Base-by-base conservation (phyloP, 495 filamentous ascomycete genomes). In the Talaromyces proteolyticus region DNA sequence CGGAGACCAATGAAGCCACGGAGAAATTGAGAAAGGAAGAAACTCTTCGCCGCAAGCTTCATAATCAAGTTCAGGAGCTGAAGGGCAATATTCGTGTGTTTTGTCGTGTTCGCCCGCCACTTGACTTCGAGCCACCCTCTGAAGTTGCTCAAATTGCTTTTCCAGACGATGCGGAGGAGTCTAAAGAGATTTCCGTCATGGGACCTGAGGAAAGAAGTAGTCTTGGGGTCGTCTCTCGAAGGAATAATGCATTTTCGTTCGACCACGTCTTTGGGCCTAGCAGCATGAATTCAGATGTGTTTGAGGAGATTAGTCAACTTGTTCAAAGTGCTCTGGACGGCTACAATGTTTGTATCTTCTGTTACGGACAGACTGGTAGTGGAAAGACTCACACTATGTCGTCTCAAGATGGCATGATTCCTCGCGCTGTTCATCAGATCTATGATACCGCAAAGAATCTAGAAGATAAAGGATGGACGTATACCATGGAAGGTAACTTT, bases 281-380 rank as follows among this genome's bases (percentile, higher is more conserved):
- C 1, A 77, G 84, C 6, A 77, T 84, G 57, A 99, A 99, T 60
- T 75, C 77, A 20, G 86, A 95, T 50, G 84, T 99, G 6, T 99
- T 97, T 63, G 91, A 89, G 50, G 93, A 96, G 60, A 97, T 97
- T 68, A 93, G 88, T 51, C 94, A 99, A 58, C 80, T 99, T 19
- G 91, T 99, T 11, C 93, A 99, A 70, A 91, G 86, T 54, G 94
- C 94, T 1, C 74, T 99, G 41, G 93, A 99, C 62, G 93, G 93
- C 14, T 97, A 96, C 68, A 99, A 99, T 61, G 93, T 99, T 26
- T 96, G 92, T 67, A 97, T 99, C 54, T 96, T 99, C 72, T 96
- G 91, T 63, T 99, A 99, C 63, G 93, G 93, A 29, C 93, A 99
- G 63, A 98, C 93, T 3, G 93, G 93, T 3, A 92, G 91, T 26